Evolutionary conservation across 2,329 filamentous ascomycete species (phyloP), one percentile per base, ranked within the genome.

Genomic region (Aspergillus tamarii): DNA sequence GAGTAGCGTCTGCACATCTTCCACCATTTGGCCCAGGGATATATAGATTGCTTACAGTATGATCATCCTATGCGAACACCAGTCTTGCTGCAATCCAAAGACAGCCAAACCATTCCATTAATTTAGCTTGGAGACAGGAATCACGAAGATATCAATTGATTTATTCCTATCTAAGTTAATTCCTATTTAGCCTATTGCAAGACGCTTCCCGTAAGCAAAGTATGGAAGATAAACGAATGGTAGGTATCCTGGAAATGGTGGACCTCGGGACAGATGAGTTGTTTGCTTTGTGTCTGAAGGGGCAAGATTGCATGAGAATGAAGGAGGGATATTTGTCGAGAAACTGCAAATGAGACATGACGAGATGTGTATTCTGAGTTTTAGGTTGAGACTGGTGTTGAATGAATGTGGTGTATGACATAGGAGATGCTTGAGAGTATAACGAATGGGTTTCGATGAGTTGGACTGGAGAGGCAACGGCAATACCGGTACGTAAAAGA

Each of bases 161-260:
- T 39, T 26, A 55, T 55, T 39, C 32, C 34, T 36, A 23, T 54
- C 52, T 54, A 54, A 12, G 19, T 11, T 34, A 34, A 39, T 54
- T 36, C 30, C 32, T 34, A 34, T 41, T 34, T 55, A 55, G 9
- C 14, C 8, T 23, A 55, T 21, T 26, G 34, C 6, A 19, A 23
- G 36, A 14, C 45, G 64, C 21, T 12, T 21, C 39, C 39, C n/a
- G 16, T 55, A 16, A 65, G 55, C 55, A 55, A 55, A 45, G 56
- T 62, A 61, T 46, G 57, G 26, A 45, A 45, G 34, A 46, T 41
- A 43, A 62, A 34, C 23, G 54, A 55, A 55, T 39, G 52, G 9
- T 34, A 55, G 7, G 52, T 39, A 55, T 55, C 11, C 32, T 9
- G 7, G 36, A 16, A 39, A 16, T 41, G 16, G 39, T n/a, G 16